Evolutionary conservation across 352 stramenopile species (phyloP), one percentile per base, ranked within the genome.

Genomic region (Pythium sp.): DNA sequence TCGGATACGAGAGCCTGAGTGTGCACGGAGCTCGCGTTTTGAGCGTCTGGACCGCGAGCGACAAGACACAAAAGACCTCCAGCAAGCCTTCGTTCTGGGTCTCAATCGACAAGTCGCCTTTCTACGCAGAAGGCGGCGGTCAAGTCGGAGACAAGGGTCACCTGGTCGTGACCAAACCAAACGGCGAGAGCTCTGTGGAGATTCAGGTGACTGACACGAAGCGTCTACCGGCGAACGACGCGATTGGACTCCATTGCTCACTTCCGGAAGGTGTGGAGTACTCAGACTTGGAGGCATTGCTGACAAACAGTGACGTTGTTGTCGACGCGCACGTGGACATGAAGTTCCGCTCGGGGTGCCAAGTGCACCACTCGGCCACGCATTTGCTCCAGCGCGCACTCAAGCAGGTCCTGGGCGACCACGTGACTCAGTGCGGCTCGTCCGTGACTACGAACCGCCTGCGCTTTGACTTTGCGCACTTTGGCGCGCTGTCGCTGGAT

Each of bases 391-490:
- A 96, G 66, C 57, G 71, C 46, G 85, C 84, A 24, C 74, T 96
- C 2, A 90, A 90, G 54, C 65, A 73, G 12, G 81, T 90, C 34
- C 62, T 95, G 34, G 85, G 86, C 38, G 77, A 87, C 43, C 82
- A 94, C 65, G 81, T 94, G 51, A 84, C 84, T 3, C 88, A 96
- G 69, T 76, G 73, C 49, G 88, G 88, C 1, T 94, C 84, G 6
- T 80, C 82, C 20, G 86, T 94, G n/a, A 72, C 75, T 28, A 65
- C 63, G 11, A 77, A 91, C 49, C 80, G 81, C 0, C 73, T 96
- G 58, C 84, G 85, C 26, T 96, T 95, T 64, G 87, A 96, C 69
- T 95, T 96, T 67, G 76, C 83, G 55, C 86, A 93, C 67, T 93
- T 94, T 79, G 82, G 86, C 11, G 78, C 74, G 0, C 62, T 95